Evolutionary conservation across 495 filamentous ascomycete genomes (phyloP), one percentile per base, ranked within the genome.

Genomic region (Letharia columbiana): DNA sequence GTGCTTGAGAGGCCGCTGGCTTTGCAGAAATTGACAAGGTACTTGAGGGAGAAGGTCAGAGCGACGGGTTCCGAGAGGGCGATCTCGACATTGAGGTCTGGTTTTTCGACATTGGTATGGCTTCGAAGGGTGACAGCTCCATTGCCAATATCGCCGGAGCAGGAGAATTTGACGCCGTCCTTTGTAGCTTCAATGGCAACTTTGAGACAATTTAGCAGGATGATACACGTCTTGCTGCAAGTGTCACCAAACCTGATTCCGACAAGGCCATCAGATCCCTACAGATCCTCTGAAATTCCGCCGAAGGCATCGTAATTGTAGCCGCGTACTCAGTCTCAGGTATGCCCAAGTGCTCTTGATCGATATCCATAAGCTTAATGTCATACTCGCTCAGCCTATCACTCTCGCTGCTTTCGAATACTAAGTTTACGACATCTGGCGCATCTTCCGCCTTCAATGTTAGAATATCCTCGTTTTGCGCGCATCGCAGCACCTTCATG

Each of bases 21-120:
- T 83, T 99, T 99, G 87, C 94, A 98, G 82, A 99, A 99, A 84
- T 96, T 96, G 84, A 95, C 91, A 8, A 99, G 86, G 80, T 99
- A 99, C 79, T 99, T 99, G 71, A 98, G 89, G 56, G 94, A 97
- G 84, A 99, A 99, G 42, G 93, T 99, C 54, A 99, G 86, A 57
- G 90, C 82, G 67, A 98, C 95, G 64, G 95, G 91, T 81, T 99
- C 94, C 57, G 86, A 87, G 60, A 99, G 86, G 69, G 89, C 85
- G 70, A 99, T 96, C 67, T 91, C 86, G 73, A 97, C 87, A 73
- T 92, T 90, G 72, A 87, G 78, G 1, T 89, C 86, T 45, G 91
- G 87, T 82, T 97, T 96, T 39, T 99, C 94, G 66, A 97, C 86
- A 77, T 91, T 90, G 75, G 83, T 87, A 79, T 96, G 89, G 73